phyloP scores from a whole-genome alignment of 768 basidiomycete species.

The Tulasnella sp. region DNA sequence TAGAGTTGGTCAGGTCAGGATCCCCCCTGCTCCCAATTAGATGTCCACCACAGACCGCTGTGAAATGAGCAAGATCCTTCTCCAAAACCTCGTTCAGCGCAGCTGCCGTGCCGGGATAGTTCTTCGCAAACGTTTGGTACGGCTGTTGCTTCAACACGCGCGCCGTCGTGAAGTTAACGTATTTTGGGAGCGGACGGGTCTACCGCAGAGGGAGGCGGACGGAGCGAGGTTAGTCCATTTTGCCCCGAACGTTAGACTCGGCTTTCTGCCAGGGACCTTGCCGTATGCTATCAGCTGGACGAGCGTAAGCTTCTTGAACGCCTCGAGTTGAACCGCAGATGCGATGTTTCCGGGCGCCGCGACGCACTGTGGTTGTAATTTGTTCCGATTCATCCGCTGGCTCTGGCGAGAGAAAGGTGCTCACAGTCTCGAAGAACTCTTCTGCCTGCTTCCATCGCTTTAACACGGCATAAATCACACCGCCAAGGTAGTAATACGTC shows the following conservation, averaged over 20 bases:
- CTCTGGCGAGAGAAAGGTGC: constrained; percentile 31
- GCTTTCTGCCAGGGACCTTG: constrained; percentile 34
- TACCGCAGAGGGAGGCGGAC: constrained; percentile 18
- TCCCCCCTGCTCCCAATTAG: not conserved
- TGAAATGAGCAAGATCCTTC: constrained; percentile 45
- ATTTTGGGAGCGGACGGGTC: constrained; percentile 48
- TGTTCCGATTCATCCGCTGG: not conserved
- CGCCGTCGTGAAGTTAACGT: constrained; percentile 46
- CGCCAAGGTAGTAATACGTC: constrained; percentile 75
- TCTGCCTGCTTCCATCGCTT: constrained; percentile 58
- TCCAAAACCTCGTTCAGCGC: constrained; percentile 37
- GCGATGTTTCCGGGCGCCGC: constrained; percentile 40
- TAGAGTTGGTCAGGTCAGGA: not conserved
- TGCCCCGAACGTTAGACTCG: not conserved
- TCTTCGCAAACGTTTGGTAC: constrained; percentile 50
- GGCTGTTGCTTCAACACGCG: constrained; percentile 52
- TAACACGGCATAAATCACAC: constrained; percentile 52
- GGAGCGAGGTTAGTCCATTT: constrained; percentile 22
- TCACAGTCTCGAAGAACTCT: constrained; percentile 71
- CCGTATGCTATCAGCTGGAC: constrained; percentile 71
- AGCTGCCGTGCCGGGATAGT: constrained; percentile 46
- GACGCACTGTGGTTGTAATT: constrained; percentile 18
- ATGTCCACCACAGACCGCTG: constrained; percentile 30
- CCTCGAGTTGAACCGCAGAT: constrained; percentile 70
- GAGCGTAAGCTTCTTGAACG: constrained; percentile 69